Conservation (phyloP, 176 grass and related monocot genomes). For the Oryza officinalis region DNA sequence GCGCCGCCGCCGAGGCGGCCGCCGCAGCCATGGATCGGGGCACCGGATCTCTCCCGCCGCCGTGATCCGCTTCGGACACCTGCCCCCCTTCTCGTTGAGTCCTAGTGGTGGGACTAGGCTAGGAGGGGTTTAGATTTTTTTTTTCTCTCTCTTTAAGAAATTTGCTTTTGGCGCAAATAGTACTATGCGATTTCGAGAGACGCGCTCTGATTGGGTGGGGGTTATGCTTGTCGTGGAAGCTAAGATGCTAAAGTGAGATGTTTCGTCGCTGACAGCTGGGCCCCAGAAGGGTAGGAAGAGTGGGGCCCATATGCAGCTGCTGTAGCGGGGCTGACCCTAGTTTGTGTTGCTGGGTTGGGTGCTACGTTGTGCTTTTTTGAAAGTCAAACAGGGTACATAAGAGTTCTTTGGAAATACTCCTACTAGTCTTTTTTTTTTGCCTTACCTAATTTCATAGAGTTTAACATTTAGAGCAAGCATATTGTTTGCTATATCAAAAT, state of each 20-base stretch:
- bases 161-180: neutral
- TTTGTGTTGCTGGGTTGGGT: neutral
- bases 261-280: neutral
- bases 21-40: constrained; percentile 38
- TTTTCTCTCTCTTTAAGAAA: neutral
- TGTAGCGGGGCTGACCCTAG: neutral
- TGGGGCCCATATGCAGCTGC: neutral
- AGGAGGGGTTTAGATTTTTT: constrained; percentile 30
- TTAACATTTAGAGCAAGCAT: too few species aligned
- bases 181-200: neutral
- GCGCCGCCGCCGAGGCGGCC: neutral
- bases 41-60: constrained; percentile 25
- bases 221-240: constrained; percentile 1
- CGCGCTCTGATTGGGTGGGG: neutral
- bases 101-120: neutral
- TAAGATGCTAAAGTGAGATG: neutral
- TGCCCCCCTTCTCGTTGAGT: neutral
- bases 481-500: too few species aligned
- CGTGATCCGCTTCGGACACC: constrained; percentile 45
- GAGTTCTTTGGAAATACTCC: too few species aligned
- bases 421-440: too few species aligned
- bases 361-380: constrained; percentile 14
- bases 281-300: fast-evolving
- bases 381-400: constrained; percentile 20
- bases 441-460: too few species aligned